Evolutionary conservation across 2,329 filamentous ascomycete genomes (phyloP), one percentile per base, ranked within the genome.

Genomic region (Calycina marina): DNA sequence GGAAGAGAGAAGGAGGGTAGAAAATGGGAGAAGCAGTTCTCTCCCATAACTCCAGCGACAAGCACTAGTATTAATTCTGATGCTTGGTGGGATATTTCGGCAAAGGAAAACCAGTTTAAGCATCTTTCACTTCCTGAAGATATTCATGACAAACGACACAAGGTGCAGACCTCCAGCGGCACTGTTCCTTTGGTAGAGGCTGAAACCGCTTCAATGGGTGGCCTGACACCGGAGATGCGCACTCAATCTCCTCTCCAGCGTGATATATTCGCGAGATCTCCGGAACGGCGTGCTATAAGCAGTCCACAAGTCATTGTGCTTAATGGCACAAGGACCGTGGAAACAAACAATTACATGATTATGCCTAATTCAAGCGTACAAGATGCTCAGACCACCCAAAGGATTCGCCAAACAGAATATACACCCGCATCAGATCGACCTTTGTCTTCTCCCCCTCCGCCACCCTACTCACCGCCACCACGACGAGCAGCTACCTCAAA

Each of bases 11-110:
- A 39, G 25, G 43, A 46, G 28, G 36, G 24, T 16, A 41, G 44
- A 30, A 40, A 31, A n/a, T 53, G 50, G 52, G 51, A 50, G 32
- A 52, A 49, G 27, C 32, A 46, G 39, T 50, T 52, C 33, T 55
- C 50, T 2, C 52, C 41, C 14, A 32, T 43, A 20, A 51, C 45
- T 17, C 47, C 40, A 37, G 49, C 28, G 38, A 51, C 40, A 20
- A 36, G 41, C 36, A 50, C 40, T 29, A 49, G 44, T 25, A 45
- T 45, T 20, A 41, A 42, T 17, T 52, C 47, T 3, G 52, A 56
- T 17, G 50, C 53, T 17, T 60, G 56, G 56, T 62, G 60, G 59
- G 38, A 44, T 25, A 28, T 31, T 13, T 40, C 31, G 10, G 25
- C 35, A 12, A 32, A 35, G 10, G 35, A 33, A 8, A 28, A 35